Percentiles rank a stretch among this genome's conserved stretches.
phyloP scores from a whole-genome alignment of 768 basidiomycete genomes.

The Rhodocollybia butyracea region DNA sequence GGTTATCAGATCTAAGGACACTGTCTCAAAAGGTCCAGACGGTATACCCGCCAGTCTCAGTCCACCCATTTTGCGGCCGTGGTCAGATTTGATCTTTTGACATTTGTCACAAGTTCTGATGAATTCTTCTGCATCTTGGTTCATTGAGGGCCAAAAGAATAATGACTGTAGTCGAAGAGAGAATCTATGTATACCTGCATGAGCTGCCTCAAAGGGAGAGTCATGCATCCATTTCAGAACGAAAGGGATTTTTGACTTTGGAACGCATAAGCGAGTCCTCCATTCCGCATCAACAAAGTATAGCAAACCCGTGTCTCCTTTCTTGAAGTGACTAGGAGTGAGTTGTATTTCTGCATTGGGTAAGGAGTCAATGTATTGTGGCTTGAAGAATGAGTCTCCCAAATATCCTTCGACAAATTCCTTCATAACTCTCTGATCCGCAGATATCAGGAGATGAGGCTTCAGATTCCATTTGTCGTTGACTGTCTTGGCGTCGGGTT shows the following conservation, averaged over 20 bases:
- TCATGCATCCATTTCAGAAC: slow-evolving; percentile 18
- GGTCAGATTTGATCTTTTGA: slow-evolving; percentile 22
- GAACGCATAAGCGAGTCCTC: slow-evolving; percentile 19
- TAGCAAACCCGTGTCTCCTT: no score
- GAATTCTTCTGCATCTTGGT: slow-evolving; percentile 13
- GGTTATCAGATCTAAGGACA: slow-evolving; percentile 20
- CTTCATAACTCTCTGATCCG: no score
- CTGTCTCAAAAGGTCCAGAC: slow-evolving; percentile 14
- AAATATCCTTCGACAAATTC: no score
- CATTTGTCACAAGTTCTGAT: slow-evolving; percentile 11
- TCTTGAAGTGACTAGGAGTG: no score
- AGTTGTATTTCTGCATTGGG: no score
- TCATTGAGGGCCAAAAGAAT: slow-evolving; percentile 10
- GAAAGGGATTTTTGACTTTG: background rate
- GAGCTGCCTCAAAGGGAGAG: no score
- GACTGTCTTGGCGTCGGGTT: no score
- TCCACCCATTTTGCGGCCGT: slow-evolving; percentile 11
- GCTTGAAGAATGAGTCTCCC: no score
- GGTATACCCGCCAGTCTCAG: slow-evolving; percentile 20
- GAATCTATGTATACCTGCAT: slow-evolving; percentile 14
- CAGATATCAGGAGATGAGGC: no score
- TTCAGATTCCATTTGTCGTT: no score
- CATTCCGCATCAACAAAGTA: no score
- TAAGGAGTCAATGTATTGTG: no score
- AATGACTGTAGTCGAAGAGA: slow-evolving; percentile 6